Conservation (phyloP, 352 stramenopile genomes). For the Phytophthora aleatoria region DNA sequence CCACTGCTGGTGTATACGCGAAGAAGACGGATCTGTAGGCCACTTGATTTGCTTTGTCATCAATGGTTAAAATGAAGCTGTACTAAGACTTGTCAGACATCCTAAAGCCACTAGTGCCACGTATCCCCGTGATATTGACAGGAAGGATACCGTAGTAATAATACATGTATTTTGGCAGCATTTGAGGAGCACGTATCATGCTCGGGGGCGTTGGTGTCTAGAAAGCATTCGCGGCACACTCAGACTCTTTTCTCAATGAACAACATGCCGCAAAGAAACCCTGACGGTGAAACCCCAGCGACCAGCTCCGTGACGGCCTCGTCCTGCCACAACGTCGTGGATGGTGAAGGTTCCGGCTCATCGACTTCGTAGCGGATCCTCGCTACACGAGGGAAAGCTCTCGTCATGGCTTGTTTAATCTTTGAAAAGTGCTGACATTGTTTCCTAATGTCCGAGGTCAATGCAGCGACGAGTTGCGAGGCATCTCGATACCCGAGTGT, state of each 20-base stretch:
- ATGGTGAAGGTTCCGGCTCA: conserved; percentile 25
- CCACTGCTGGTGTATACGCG: not conserved
- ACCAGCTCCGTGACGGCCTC: conserved; percentile 53
- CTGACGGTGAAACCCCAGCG: conserved; percentile 43
- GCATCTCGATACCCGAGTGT: conserved; percentile 51
- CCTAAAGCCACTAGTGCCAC: too few species aligned
- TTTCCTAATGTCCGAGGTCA: conserved; percentile 59
- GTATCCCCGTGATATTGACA: too few species aligned
- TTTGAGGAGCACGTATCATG: too few species aligned
- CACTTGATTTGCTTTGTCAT: not conserved
- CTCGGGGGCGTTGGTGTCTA: too few species aligned
- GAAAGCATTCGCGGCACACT: not conserved
- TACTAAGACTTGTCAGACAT: too few species aligned
- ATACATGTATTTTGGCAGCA: not conserved
- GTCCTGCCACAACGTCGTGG: conserved; percentile 48
- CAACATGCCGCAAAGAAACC: conserved; percentile 59
- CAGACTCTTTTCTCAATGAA: conserved; percentile 56
- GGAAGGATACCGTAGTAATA: not conserved
- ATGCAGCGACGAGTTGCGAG: conserved; percentile 45
- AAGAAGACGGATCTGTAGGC: conserved; percentile 6
- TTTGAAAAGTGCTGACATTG: conserved; percentile 59
- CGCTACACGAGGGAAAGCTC: conserved; percentile 42
- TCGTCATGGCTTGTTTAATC: conserved; percentile 55
- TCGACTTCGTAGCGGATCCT: conserved; percentile 52
- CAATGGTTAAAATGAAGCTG: not conserved